Evolutionary conservation across 225 moss, liverwort and hornwort species (phyloP).

Genomic region (Asterella californica): DNA sequence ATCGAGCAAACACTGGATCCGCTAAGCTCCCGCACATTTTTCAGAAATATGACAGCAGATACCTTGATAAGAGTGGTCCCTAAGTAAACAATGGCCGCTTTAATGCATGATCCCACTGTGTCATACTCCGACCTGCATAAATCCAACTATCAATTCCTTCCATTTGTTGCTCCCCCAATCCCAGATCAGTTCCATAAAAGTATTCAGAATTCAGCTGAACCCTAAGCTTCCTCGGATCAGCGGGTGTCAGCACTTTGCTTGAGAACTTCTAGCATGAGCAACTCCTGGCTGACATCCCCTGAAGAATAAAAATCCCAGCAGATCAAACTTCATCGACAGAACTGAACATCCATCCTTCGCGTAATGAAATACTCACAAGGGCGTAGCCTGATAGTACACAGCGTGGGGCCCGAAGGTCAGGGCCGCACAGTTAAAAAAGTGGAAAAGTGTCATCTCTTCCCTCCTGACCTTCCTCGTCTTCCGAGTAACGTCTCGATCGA

Average conservation of each 20-base stretch:
- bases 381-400: constrained; percentile 84
- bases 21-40: background rate
- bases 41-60: background rate
- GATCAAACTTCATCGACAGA: background rate
- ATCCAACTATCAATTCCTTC: background rate
- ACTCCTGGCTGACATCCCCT: background rate
- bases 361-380: constrained; percentile 35
- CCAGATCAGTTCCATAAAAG: background rate
- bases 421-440: constrained; percentile 92
- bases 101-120: constrained; percentile 71
- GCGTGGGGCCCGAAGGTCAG: constrained; percentile 97
- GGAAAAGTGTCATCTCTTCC: constrained; percentile 74
- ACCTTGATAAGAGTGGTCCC: constrained; percentile 79
- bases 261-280: background rate
- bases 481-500: constrained; percentile 1
- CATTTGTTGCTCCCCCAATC: background rate
- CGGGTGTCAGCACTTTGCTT: background rate
- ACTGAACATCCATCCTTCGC: background rate
- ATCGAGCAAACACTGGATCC: background rate
- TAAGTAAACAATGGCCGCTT: constrained; percentile 71
- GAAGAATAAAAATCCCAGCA: background rate
- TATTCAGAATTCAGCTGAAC: background rate
- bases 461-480: background rate
- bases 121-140: constrained; percentile 70
- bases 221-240: background rate